phyloP scores from a whole-genome alignment of 345 rosid species.

The Crucihimalaya himalaica region DNA sequence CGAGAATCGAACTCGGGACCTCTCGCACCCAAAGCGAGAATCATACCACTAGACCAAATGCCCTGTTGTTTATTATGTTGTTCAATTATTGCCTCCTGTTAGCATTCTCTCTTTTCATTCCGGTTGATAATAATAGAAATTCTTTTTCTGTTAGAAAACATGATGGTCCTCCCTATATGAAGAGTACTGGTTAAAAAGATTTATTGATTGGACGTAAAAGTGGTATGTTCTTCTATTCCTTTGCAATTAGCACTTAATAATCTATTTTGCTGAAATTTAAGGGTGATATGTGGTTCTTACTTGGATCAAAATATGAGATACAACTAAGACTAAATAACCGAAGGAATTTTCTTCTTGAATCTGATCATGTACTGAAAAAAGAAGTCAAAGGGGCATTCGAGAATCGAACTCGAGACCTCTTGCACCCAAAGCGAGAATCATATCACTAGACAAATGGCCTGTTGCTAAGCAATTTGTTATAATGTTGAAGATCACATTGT shows the following conservation, averaged over 20 bases:
- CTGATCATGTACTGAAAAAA: not conserved
- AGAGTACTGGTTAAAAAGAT: not conserved
- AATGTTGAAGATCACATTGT: not conserved
- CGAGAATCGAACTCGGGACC: constrained; percentile 76
- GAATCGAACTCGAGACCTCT: constrained; percentile 74
- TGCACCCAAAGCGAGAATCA: constrained; percentile 83
- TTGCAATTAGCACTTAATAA: not conserved
- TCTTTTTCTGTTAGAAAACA: not conserved
- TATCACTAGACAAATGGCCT: constrained; percentile 79
- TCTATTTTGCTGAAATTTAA: not conserved
- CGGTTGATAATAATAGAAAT: not conserved
- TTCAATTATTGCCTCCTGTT: not conserved
- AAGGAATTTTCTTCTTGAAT: not conserved
- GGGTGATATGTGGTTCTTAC: not conserved
- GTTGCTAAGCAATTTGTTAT: not conserved
- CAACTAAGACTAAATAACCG: not conserved
- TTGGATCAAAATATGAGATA: not conserved
- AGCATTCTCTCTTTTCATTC: not conserved
- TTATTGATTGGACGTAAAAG: not conserved
- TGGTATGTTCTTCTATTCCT: not conserved
- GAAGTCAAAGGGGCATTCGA: constrained; percentile 42
- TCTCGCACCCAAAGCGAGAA: constrained; percentile 52
- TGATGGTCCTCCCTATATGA: not conserved
- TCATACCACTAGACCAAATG: constrained; percentile 7
- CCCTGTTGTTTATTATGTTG: not conserved